Conservation (phyloP, 2,329 filamentous ascomycete species). For the Colletotrichum phormii region DNA sequence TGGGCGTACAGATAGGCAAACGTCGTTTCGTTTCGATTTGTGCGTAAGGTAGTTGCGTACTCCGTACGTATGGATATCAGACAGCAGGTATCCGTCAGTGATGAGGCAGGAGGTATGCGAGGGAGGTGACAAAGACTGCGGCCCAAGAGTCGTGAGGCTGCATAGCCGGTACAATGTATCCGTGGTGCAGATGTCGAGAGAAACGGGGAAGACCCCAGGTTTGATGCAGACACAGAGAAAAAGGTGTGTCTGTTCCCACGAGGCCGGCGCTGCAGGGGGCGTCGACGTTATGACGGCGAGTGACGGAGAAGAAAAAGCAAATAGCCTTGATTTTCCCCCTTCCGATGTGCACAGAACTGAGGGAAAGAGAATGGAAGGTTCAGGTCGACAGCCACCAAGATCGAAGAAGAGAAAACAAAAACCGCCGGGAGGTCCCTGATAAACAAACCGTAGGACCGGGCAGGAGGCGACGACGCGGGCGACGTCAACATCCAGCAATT, state of each 20-base stretch:
- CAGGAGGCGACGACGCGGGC: conserved; percentile 2
- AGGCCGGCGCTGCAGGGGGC: conserved; percentile 20
- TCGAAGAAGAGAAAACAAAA: background rate
- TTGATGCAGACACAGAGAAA: background rate
- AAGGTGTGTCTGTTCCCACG: conserved; percentile 23
- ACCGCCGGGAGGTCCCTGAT: background rate
- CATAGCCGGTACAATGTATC: background rate
- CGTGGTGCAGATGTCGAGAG: background rate
- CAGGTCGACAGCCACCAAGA: background rate
- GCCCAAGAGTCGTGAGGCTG: background rate
- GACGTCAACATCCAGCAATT: conserved; percentile 8
- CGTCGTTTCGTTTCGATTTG: background rate
- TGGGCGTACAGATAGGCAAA: background rate
- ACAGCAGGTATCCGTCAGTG: background rate
- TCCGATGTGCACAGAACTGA: background rate
- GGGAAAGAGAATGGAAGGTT: background rate
- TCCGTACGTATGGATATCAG: background rate
- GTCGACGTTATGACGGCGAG: conserved; percentile 10
- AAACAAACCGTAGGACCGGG: background rate
- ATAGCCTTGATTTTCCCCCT: background rate
- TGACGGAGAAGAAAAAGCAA: background rate
- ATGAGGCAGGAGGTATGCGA: background rate
- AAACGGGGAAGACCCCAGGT: background rate
- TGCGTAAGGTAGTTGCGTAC: background rate
- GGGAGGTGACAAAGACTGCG: background rate